phyloP scores from a whole-genome alignment of 2,329 filamentous ascomycete species.

The Fusarium nygamai region DNA sequence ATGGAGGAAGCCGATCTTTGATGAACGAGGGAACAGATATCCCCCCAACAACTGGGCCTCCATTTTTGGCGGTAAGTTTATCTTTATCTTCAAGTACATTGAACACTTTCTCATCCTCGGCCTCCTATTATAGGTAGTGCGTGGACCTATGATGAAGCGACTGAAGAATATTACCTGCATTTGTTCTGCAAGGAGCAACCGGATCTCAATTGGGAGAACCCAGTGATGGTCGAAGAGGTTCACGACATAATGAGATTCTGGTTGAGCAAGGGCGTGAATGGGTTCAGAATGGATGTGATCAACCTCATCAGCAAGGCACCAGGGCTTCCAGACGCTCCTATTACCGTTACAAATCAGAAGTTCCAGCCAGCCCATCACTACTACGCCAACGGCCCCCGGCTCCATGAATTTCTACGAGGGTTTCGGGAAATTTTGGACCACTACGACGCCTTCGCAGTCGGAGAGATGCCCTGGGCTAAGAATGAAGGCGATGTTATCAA shows the following conservation, averaged over 20 bases:
- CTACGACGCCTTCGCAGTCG: background rate
- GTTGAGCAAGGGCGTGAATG: conserved; percentile 77
- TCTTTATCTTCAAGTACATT: background rate
- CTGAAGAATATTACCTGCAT: conserved; percentile 79
- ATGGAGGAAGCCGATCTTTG: too few relatives aligned
- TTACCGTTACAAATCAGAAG: conserved; percentile 53
- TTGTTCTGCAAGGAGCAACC: conserved; percentile 81
- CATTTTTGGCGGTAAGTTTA: background rate
- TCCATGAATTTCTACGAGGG: background rate
- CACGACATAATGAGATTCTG: conserved; percentile 73
- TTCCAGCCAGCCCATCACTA: background rate
- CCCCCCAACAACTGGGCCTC: background rate
- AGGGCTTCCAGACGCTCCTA: conserved; percentile 65
- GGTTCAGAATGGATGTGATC: conserved; percentile 79
- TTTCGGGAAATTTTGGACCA: background rate
- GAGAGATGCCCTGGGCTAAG: background rate
- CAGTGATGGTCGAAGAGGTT: conserved; percentile 27
- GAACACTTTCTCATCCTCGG: background rate
- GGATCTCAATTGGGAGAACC: conserved; percentile 85
- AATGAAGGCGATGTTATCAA: background rate
- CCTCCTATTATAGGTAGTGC: conserved; percentile 55
- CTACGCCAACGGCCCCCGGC: background rate
- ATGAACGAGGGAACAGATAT: background rate
- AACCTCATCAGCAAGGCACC: conserved; percentile 75
- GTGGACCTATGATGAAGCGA: conserved; percentile 77